Conservation (phyloP, 768 basidiomycete genomes). For the Calvatia gigantea region DNA sequence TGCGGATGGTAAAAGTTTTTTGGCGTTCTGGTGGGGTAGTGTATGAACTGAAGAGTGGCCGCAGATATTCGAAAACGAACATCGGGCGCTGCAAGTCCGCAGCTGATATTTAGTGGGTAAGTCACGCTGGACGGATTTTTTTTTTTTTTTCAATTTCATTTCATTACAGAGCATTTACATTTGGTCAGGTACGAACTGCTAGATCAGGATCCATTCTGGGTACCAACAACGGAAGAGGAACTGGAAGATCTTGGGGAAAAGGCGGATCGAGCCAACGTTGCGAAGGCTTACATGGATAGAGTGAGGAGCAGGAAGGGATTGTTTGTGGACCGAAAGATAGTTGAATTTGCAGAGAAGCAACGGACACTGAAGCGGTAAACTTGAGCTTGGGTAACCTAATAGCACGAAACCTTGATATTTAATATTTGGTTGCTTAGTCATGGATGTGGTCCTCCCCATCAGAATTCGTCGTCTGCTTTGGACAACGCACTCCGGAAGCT, state of each 20-base stretch:
- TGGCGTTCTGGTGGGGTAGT: background rate
- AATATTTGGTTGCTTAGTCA: conserved; percentile 12
- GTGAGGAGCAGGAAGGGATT: conserved; percentile 93
- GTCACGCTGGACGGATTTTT: too few species aligned
- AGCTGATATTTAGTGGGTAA: conserved; percentile 93
- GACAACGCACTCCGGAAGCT: background rate
- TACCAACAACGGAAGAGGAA: conserved; percentile 95
- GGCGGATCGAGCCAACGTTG: conserved; percentile 90
- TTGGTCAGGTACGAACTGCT: conserved; percentile 79
- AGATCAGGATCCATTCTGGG: conserved; percentile 96
- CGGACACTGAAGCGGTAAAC: conserved; percentile 70
- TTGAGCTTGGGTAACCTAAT: background rate
- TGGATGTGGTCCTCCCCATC: background rate
- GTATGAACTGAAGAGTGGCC: background rate
- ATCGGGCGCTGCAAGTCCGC: conserved; percentile 95
- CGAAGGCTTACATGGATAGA: conserved; percentile 86
- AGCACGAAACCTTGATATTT: too few species aligned
- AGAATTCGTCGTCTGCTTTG: conserved; percentile 5
- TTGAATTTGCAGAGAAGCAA: conserved; percentile 97
- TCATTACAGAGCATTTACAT: background rate
- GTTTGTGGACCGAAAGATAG: conserved; percentile 93
- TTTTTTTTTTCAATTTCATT: background rate
- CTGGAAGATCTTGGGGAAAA: conserved; percentile 97
- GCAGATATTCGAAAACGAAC: conserved; percentile 94
- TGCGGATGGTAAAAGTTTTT: conserved; percentile 66